Percentiles rank a stretch among this genome's conserved stretches.
Evolutionary conservation across 805 yeast species (phyloP).

Genomic region (Naumovozyma baii): DNA sequence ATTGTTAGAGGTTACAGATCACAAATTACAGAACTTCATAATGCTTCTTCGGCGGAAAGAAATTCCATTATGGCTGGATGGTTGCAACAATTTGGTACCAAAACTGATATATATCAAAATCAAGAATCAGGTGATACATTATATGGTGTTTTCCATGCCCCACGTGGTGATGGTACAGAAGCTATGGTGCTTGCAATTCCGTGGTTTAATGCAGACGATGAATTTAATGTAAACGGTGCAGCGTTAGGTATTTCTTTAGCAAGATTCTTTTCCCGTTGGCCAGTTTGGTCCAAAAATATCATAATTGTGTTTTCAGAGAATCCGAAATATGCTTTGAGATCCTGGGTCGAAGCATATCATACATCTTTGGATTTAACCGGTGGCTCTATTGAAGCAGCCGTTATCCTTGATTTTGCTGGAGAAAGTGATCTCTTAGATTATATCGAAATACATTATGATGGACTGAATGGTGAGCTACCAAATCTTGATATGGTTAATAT

Average conservation of each 20-base stretch:
- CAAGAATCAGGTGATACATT: constrained; percentile 38
- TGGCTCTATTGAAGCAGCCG: constrained; percentile 86
- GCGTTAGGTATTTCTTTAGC: constrained; percentile 65
- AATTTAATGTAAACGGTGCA: constrained; percentile 69
- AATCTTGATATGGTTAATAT: constrained; percentile 83
- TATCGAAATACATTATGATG: constrained; percentile 70
- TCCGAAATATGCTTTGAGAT: constrained; percentile 54
- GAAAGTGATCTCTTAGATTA: constrained; percentile 58
- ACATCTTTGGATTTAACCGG: constrained; percentile 76
- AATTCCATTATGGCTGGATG: constrained; percentile 44
- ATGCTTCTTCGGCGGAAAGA: constrained; percentile 24
- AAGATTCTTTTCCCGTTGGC: constrained; percentile 72
- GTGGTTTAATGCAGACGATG: constrained; percentile 61
- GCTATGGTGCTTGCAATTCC: constrained; percentile 88
- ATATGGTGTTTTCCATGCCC: constrained; percentile 82
- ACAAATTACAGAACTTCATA: constrained; percentile 32
- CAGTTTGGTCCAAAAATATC: constrained; percentile 92
- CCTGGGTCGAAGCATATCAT: constrained; percentile 94
- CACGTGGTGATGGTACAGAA: constrained; percentile 93
- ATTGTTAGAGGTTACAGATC: constrained; percentile 70
- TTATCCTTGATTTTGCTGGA: constrained; percentile 71
- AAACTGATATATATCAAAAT: constrained; percentile 42
- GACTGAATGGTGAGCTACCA: constrained; percentile 92
- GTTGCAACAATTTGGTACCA: constrained; percentile 65
- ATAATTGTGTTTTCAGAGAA: constrained; percentile 76